Base-by-base conservation (phyloP, 441 rosid genomes). In the Cnidoscolus chayamansa region DNA sequence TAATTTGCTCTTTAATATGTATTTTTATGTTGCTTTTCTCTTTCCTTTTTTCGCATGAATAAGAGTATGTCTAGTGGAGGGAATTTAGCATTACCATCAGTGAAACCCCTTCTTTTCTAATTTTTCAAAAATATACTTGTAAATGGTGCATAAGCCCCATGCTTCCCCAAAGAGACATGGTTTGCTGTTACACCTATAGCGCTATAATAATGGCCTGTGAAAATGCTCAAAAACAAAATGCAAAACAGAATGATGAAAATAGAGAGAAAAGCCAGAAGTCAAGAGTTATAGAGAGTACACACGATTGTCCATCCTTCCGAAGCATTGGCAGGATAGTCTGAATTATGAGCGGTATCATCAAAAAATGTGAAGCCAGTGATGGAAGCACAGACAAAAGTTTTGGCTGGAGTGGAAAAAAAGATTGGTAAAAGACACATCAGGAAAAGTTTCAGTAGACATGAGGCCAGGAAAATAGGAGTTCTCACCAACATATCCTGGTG, bases 261-360 rank as follows among this genome's bases (percentile, higher is more conserved):
- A 12, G 15, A 47, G 37, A 68, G 11, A 15, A 19, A 72, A 40
- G 66, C 59, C 32, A 75, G 25, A 63, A 50, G 62, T 66, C 25
- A 72, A 61, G n/a, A 72, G 64, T 59, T 56, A 67, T 61, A 63
- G 63, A 72, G 68, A 53, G 81, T 60, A 82, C 97, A 51, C 85
- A 94, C 97, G 79, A 86, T 49, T 87, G 89, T 71, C 84, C 82
- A 83, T 83, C 82, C 80, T 83, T 89, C 72, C 81, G 90, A 78
- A 94, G 84, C 96, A 92, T 90, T 63, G 97, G 98, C 84, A 87
- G 76, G 72, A 94, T 83, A 67, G 92, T 87, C 79, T 92, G 97
- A 84, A 92, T 84, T 55, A 92, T 80, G 67, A 94, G 87, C 37
- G 97, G 97, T 82, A 88, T 75, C 97, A 94, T 92, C 74, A 84